A percentile compares a stretch with the other conserved stretches of the same genome.
These are phyloP conservation scores for Plasmopara muralis DNA, from an alignment of 352 stramenopile species.

Conservation along the genomic window DNA sequence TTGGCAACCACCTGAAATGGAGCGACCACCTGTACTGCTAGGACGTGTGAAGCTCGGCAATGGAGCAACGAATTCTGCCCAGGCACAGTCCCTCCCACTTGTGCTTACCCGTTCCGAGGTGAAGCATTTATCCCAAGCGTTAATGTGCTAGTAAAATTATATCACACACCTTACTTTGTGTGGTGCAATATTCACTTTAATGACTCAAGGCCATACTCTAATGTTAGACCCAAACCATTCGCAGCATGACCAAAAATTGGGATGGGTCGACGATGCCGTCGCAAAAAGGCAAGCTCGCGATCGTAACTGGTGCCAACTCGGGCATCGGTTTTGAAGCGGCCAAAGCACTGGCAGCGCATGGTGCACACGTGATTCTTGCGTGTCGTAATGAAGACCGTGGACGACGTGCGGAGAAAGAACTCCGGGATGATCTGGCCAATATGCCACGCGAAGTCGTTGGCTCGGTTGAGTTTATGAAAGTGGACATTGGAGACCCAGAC, in stretches of 20 bases:
- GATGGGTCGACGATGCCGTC: slow-evolving; percentile 25
- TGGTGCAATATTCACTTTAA: no score
- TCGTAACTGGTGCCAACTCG: slow-evolving; percentile 72
- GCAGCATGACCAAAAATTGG: slow-evolving; percentile 11
- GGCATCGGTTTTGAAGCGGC: slow-evolving; percentile 72
- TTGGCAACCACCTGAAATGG: slow-evolving; percentile 69
- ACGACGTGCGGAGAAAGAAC: slow-evolving; percentile 22
- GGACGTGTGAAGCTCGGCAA: slow-evolving; percentile 47
- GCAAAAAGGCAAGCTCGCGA: slow-evolving; percentile 44
- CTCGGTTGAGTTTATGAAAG: slow-evolving; percentile 50
- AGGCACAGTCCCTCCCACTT: slow-evolving; percentile 26
- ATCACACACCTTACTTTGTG: no score
- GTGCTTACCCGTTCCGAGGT: slow-evolving; percentile 45
- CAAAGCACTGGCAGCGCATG: slow-evolving; percentile 40
- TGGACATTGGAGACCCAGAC: slow-evolving; percentile 23
- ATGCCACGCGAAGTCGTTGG: slow-evolving; percentile 14
- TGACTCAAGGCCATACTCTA: neutral
- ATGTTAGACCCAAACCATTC: neutral
- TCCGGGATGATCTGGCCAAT: slow-evolving; percentile 18
- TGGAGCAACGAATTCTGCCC: slow-evolving; percentile 1
- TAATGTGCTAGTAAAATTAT: slow-evolving; percentile 27
- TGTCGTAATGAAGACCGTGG: slow-evolving; percentile 48
- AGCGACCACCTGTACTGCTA: slow-evolving; percentile 50
- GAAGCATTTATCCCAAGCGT: slow-evolving; percentile 32
- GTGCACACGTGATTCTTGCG: slow-evolving; percentile 63